phyloP scores from a whole-genome alignment of 768 basidiomycete species.

The Tulasnella sp. region DNA sequence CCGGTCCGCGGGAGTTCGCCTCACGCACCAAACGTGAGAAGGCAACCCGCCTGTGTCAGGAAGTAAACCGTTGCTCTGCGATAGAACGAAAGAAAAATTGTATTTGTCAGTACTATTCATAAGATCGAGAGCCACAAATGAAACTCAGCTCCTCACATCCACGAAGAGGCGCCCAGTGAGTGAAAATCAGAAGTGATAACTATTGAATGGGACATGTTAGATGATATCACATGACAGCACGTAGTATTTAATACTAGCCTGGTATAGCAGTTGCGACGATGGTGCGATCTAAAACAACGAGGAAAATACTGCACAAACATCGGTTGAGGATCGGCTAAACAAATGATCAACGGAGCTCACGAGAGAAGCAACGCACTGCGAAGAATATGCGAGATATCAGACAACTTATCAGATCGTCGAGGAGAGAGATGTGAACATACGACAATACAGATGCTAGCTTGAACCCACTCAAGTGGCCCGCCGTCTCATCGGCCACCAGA shows the following conservation, averaged over 20 bases:
- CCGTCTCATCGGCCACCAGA: not conserved
- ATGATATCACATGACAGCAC: too few relatives aligned
- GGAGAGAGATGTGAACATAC: not conserved
- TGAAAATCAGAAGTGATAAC: slow-evolving; percentile 11
- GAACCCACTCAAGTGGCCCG: not conserved
- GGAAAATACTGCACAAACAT: not conserved
- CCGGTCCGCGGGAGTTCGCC: too few relatives aligned
- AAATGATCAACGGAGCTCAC: not conserved
- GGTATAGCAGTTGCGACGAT: slow-evolving; percentile 8
- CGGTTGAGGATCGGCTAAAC: too few relatives aligned
- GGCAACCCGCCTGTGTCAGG: slow-evolving; percentile 12
- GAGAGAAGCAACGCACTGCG: not conserved
- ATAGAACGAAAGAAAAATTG: too few relatives aligned
- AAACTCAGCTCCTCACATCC: not conserved
- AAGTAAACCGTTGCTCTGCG: slow-evolving; percentile 13
- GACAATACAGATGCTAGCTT: not conserved
- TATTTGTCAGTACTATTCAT: too few relatives aligned
- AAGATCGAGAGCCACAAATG: too few relatives aligned
- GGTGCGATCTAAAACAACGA: slow-evolving; percentile 8
- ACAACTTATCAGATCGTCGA: not conserved
- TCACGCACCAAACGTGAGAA: slow-evolving; percentile 17
- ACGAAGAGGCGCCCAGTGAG: slow-evolving; percentile 7
- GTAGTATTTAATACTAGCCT: not conserved
- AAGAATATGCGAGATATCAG: not conserved
- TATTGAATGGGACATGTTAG: too few relatives aligned